Percentiles rank a stretch among this genome's conserved stretches.
These are phyloP conservation scores for Funneliformis geosporum DNA, from an alignment of 192 early-diverging fungal genomes.

Conservation along the genomic window DNA sequence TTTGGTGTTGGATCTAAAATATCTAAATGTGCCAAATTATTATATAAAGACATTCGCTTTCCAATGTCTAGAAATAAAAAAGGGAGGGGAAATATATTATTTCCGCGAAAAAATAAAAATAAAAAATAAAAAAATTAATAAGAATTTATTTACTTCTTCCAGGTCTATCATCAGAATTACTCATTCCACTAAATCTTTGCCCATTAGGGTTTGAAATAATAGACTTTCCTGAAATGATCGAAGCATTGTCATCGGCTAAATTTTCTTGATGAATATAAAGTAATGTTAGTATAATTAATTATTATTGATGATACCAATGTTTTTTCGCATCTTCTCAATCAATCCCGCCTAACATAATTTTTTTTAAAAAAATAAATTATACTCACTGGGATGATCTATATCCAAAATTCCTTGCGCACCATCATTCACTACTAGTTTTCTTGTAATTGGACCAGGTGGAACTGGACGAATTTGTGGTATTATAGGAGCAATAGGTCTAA, in stretches of 20 bases:
- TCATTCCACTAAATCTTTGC: background rate
- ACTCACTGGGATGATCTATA: background rate
- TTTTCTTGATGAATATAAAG: background rate
- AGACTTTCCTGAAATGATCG: constrained; percentile 9
- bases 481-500: too few relatives aligned
- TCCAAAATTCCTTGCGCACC: background rate
- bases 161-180: background rate
- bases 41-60: constrained; percentile 1
- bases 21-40: constrained; percentile 14
- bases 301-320: background rate
- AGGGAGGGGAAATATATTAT: background rate
- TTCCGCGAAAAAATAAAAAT: constrained; percentile 7
- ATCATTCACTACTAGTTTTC: background rate
- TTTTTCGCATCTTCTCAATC: background rate
- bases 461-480: too few relatives aligned
- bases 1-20: constrained; percentile 36
- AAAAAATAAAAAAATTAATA: background rate
- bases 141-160: constrained; percentile 21
- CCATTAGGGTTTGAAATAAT: background rate
- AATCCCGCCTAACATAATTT: too few relatives aligned
- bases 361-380: too few relatives aligned
- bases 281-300: background rate
- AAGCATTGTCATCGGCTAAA: constrained; percentile 21
- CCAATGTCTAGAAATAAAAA: background rate
- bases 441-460: background rate